Base-by-base conservation (phyloP, 805 yeast genomes). In the Candida orba region DNA sequence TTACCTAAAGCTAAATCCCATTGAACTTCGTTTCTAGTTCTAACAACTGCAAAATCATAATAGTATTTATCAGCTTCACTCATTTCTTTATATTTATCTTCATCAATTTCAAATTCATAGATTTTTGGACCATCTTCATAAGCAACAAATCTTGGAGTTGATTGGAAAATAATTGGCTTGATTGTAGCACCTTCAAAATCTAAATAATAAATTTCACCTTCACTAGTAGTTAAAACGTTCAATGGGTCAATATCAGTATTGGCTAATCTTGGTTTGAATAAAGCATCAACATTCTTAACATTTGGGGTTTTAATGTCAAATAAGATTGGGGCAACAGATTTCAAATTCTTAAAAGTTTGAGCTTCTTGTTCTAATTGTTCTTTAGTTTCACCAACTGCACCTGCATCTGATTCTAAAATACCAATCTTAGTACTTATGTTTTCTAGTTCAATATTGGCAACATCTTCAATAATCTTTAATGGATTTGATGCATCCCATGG, bases 171-270 rank as follows among this genome's bases (percentile, higher is more conserved):
- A 56, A 84, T 84, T 39, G 99, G 98, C 60, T 86, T 84, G 50
- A 88, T 78, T 15, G 80, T 63, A 10, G 90, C 63, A 53, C 83
- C 81, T 66, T 93, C 98, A 59, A 90, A 83, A 65, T 91, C 99
- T 42, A 89, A 58, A 49, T 89, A 78, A 54, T 72, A 75, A 17
- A 68, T 67, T 24, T 57, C 63, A 10, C 58, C 63, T 12, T 71
- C 66, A n/a, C 64, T 63, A 22, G 73, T 60, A 37, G 49, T 46
- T 34, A 89, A 69, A 8, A 87, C 86, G 59, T 91, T 91, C 76
- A 90, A 72, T 20, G 99, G 98, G 61, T 88, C 95, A 52, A 93
- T 66, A 61, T 93, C 98, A 6, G 96, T 91, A 50, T 80, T 73
- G 51, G 68, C 76, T 42, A 91, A 66, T 53, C 91, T 76, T 46